Evolutionary conservation across 805 yeast species (phyloP), one percentile per base, ranked within the genome.

Genomic region (Lachancea sp.): DNA sequence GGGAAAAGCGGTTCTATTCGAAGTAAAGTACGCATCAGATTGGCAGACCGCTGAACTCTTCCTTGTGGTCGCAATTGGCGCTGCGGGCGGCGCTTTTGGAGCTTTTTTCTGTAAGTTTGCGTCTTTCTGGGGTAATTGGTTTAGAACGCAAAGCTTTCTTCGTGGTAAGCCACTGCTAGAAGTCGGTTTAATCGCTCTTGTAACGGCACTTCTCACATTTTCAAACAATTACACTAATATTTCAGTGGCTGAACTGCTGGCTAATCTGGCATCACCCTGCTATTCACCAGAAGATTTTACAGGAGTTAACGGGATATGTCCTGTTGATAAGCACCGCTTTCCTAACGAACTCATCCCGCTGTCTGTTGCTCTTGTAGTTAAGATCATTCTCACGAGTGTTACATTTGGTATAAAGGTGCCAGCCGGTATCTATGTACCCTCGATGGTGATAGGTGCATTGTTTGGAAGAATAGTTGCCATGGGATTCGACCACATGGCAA

Each of bases 391-490:
- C 22, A 77, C 81, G 5, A 63, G 70, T 18, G 55, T 76, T 11
- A 74, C 81, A 0, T 74, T 75, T 55, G 83, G 83, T 1, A 54
- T 75, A 37, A 77, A 75, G 47, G 60, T 77, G 2, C 83, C 83
- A 1, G 69, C 75, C 33, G 83, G 83, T 4, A 71, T 77, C 11
- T 77, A 77, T 45, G 78, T 78, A 2, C 83, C 83, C 4, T 71
- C 79, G 1, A 77, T 77, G 83, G 77, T 74, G 1, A 65, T 72
- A 17, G 83, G 83, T 0, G 80, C 82, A 2, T 56, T 78, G 21
- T 76, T 73, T 58, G 82, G 82, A 2, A 52, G 80, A 8, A 49
- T 70, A 1, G 62, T 74, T 42, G 75, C 76, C 1, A 64, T 71
- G 56, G 24, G 53, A 3, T 50, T 74, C 13, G 71, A 73, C 40